A percentile compares a stretch with the other conserved stretches of the same genome.
Evolutionary conservation across 192 early-diverging fungal genomes (phyloP).

Genomic region (Gamsiella multidivaricata): DNA sequence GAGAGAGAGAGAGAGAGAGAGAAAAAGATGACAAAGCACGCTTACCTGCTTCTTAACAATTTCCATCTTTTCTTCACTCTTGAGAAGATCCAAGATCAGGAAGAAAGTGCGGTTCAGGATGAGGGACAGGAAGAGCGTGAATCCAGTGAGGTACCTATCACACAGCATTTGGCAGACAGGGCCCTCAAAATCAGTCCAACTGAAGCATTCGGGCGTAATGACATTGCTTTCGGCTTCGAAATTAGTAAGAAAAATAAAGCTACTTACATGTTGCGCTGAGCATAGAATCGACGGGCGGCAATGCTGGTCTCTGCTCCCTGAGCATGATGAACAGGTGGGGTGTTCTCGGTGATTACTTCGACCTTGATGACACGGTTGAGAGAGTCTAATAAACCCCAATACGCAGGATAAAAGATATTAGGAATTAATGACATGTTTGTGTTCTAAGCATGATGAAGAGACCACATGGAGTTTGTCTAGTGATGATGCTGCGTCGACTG

Average conservation of each 20-base stretch:
- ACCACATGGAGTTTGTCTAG: too few species aligned
- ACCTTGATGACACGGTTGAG: slow-evolving; percentile 59
- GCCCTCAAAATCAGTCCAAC: too few species aligned
- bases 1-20: neutral
- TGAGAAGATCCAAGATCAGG: slow-evolving; percentile 63
- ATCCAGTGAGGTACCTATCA: slow-evolving; percentile 68
- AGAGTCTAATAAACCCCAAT: slow-evolving; percentile 49
- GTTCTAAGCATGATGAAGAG: too few species aligned
- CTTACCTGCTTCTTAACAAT: slow-evolving; percentile 51
- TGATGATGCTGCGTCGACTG: too few species aligned
- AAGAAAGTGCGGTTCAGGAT: slow-evolving; percentile 68
- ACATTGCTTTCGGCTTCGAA: too few species aligned
- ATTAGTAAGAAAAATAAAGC: too few species aligned
- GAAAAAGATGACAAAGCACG: too few species aligned
- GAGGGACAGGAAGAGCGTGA: slow-evolving; percentile 65
- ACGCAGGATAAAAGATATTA: neutral
- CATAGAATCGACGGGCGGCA: slow-evolving; percentile 65
- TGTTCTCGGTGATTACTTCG: slow-evolving; percentile 29
- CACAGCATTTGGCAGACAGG: too few species aligned
- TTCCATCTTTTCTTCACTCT: slow-evolving; percentile 62
- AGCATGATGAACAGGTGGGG: slow-evolving; percentile 48
- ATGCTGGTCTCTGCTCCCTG: slow-evolving; percentile 47
- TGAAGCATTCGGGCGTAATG: too few species aligned
- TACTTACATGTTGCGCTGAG: slow-evolving; percentile 68
- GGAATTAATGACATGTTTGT: too few species aligned